phyloP scores from a whole-genome alignment of 768 basidiomycete species.

The Suillus tomentosus region DNA sequence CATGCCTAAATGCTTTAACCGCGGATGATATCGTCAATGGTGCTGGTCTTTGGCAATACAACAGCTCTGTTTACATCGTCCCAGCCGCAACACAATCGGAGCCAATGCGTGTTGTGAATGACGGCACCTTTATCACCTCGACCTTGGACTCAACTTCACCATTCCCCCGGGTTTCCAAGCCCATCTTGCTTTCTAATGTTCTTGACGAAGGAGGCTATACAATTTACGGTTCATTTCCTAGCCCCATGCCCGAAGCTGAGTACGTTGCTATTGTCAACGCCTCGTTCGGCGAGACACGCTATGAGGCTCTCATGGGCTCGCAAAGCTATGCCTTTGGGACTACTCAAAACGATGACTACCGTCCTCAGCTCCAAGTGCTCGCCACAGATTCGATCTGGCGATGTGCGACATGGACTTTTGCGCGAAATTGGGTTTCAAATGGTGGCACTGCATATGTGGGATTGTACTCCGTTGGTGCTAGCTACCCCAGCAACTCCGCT shows the following conservation, averaged over 20 bases:
- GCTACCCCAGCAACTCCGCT: constrained; percentile 67
- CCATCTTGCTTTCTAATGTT: constrained; percentile 72
- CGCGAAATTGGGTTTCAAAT: constrained; percentile 62
- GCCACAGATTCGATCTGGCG: constrained; percentile 74
- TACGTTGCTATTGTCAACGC: constrained; percentile 42
- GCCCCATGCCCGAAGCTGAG: constrained; percentile 38
- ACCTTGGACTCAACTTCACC: constrained; percentile 61
- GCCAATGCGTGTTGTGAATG: constrained; percentile 68
- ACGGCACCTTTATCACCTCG: constrained; percentile 68
- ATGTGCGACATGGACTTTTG: constrained; percentile 72
- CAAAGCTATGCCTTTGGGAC: constrained; percentile 46
- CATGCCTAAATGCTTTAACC: constrained; percentile 55
- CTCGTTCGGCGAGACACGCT: constrained; percentile 51
- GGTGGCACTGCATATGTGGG: constrained; percentile 74
- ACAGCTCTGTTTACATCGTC: constrained; percentile 46
- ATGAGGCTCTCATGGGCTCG: constrained; percentile 44
- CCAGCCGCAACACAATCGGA: constrained; percentile 45
- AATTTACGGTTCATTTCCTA: constrained; percentile 49
- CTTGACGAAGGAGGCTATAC: constrained; percentile 70
- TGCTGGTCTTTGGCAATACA: constrained; percentile 50
- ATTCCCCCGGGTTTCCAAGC: constrained; percentile 63
- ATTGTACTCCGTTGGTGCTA: constrained; percentile 61
- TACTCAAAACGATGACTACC: constrained; percentile 31
- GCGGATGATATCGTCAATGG: constrained; percentile 50
- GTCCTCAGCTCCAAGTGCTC: constrained; percentile 55